Evolutionary conservation across 1,284 basidiomycete genomes (phyloP), one percentile per base, ranked within the genome.

Genomic region (Amylostereum chailletii): DNA sequence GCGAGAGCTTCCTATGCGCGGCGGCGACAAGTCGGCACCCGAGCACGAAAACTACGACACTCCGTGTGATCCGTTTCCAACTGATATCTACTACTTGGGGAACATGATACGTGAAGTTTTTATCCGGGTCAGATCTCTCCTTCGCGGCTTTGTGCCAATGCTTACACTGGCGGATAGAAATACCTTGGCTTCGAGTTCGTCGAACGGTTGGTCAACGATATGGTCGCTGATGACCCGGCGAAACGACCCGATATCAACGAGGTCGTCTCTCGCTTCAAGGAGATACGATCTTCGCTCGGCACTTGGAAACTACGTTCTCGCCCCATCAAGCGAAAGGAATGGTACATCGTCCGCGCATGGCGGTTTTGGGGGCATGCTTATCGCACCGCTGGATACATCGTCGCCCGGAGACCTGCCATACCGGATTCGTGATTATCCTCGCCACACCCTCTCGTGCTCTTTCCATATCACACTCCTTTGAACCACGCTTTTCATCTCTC

Each of bases 81-180:
- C 64, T 1, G 70, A 71, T 42, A 48, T 71, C 0, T 71, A 65
- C 48, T 64, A 60, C 44, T 48, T 68, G 1, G 70, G 69, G 0
- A 67, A 68, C 29, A 32, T 63, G 1, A 59, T 71, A 4, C 50
- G 57, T 3, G 33, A 53, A 27, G 45, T 56, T 3, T 67, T 67
- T 47, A 5, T 69, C 0, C 51, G 62, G 34, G 69, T 69, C 6
- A 31, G 19, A n/a, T 44, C 19, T 40, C n/a, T n/a, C 11, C 6
- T n/a, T 40, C 10, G 6, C 11, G 8, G 8, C 39, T 44, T 27
- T 26, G 4, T 40, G n/a, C 5, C 2, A 29, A 8, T 7, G 34
- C 51, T 47, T 48, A 38, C 40, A 44, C 6, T 26, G 4, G 47
- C 41, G 63, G 58, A 2, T n/a, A 40, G 39, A 27, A 27, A 5